A percentile compares a stretch with the other conserved stretches of the same genome.
phyloP scores from a whole-genome alignment of 23 red algal species.

The Gracilaria gracilis region DNA sequence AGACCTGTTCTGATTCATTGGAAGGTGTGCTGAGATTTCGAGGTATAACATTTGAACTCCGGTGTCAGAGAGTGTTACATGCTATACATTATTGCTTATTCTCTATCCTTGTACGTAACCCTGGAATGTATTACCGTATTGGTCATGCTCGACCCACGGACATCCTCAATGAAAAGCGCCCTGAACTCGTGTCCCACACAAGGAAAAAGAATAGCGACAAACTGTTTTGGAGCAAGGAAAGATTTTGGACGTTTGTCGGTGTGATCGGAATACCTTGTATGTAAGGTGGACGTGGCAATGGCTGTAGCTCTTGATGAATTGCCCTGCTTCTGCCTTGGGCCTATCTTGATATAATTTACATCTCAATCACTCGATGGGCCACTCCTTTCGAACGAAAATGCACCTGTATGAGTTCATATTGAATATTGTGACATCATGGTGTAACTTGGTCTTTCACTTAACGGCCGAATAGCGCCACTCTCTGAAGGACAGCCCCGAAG shows the following conservation, averaged over 20 bases:
- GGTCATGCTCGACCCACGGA: neutral
- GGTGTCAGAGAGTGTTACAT: neutral
- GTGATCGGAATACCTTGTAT: neutral
- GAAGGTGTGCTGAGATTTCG: neutral
- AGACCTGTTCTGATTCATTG: conserved; percentile 18
- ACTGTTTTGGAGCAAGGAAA: neutral
- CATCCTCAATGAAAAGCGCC: neutral
- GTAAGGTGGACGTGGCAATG: neutral
- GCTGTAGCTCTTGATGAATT: neutral
- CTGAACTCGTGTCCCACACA: neutral
- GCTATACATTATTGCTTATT: neutral
- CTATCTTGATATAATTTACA: neutral
- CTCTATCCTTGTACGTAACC: neutral
- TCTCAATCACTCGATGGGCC: neutral
- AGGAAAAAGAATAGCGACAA: neutral
- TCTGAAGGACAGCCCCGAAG: neutral
- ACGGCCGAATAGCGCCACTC: neutral
- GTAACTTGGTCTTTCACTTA: neutral
- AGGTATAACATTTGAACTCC: neutral
- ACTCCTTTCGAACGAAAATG: neutral
- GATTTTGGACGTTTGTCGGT: neutral
- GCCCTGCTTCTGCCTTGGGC: neutral
- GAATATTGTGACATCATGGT: neutral
- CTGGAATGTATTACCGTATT: neutral
- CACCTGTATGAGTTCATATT: neutral